These are phyloP conservation scores for Corchorus capsularis DNA, from an alignment of 345 rosid genomes.

Conservation along the genomic window DNA sequence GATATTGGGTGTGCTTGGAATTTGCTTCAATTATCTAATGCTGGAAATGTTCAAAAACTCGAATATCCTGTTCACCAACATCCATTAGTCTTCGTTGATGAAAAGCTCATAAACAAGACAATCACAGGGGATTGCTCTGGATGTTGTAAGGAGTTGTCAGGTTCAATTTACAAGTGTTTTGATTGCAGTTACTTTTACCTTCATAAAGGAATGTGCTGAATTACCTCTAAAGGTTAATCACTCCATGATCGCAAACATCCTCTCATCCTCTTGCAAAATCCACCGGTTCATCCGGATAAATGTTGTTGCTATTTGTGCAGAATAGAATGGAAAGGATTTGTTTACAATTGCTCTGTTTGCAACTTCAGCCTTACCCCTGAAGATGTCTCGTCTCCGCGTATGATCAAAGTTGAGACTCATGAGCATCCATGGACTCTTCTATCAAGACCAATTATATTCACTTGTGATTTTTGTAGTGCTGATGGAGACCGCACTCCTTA, in stretches of 20 bases:
- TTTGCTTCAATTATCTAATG: too few species aligned
- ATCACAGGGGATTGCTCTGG: not conserved
- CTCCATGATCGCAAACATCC: not conserved
- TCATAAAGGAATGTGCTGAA: not conserved
- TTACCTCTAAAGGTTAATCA: not conserved
- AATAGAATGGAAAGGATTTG: not conserved
- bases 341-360: not conserved
- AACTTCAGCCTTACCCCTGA: not conserved
- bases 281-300: not conserved
- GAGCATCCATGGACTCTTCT: not conserved
- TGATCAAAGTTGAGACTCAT: not conserved
- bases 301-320: not conserved
- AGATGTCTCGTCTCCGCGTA: not conserved
- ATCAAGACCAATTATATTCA: conserved; percentile 8
- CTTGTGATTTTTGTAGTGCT: conserved; percentile 27
- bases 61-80: not conserved
- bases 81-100: not conserved
- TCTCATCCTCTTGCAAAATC: not conserved
- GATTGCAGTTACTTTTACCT: not conserved
- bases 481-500: conserved; percentile 19
- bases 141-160: not conserved
- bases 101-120: not conserved
- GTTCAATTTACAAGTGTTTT: not conserved
- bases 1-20: not conserved
- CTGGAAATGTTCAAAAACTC: not conserved